Evolutionary conservation across 495 filamentous ascomycete genomes (phyloP).

Genomic region (Lophiotrema nucula): DNA sequence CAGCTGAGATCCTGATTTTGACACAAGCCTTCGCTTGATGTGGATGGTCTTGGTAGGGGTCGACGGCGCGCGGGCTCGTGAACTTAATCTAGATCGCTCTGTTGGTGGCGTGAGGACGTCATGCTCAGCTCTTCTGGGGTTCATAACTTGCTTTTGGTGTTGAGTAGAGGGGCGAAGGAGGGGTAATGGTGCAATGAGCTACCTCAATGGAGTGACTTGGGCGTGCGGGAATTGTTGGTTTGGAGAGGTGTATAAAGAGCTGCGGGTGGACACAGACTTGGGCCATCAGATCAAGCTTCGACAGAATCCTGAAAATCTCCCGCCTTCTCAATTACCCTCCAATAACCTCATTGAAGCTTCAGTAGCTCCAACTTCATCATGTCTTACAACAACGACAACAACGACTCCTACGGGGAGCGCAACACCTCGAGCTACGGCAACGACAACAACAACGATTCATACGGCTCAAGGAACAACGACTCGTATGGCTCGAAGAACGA

Average conservation of each 20-base stretch:
- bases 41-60: background rate
- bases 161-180: background rate
- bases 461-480: conserved; percentile 5
- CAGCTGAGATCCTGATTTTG: no score
- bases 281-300: no score
- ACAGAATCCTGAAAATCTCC: no score
- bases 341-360: no score
- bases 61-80: background rate
- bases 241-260: background rate
- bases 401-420: conserved; percentile 1
- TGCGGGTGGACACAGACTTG: no score
- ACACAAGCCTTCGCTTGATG: no score
- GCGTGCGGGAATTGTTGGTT: no score
- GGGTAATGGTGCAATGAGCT: background rate
- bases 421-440: background rate
- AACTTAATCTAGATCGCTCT: background rate
- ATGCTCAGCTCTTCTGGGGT: background rate
- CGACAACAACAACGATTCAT: background rate
- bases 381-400: conserved; percentile 2
- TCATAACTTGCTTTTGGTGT: background rate
- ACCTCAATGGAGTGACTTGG: background rate
- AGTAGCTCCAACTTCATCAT: background rate
- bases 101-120: background rate
- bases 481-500: background rate
- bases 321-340: no score